Evolutionary conservation across 2,329 filamentous ascomycete genomes (phyloP).

Genomic region (Colletotrichum destructivum): DNA sequence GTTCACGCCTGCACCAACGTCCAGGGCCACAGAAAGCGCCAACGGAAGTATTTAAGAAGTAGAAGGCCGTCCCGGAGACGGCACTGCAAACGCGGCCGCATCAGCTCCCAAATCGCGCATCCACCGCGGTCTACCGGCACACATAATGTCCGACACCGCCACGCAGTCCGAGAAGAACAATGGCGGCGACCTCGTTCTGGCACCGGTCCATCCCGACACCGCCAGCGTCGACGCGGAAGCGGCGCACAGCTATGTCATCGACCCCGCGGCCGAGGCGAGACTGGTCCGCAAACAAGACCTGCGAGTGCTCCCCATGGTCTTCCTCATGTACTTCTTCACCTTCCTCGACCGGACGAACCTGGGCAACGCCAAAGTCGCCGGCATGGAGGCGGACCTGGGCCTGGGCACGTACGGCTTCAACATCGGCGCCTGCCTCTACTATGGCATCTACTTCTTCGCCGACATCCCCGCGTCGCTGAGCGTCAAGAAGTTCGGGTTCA

Average conservation of each 20-base stretch:
- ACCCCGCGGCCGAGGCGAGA: conserved; percentile 41
- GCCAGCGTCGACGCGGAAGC: conserved; percentile 41
- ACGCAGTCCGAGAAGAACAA: conserved; percentile 16
- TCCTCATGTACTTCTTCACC: conserved; percentile 68
- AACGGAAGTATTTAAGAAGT: neutral
- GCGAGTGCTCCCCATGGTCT: conserved; percentile 62
- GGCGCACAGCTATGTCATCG: conserved; percentile 42
- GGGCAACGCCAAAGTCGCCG: conserved; percentile 63
- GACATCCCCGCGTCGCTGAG: conserved; percentile 43
- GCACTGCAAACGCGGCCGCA: no score
- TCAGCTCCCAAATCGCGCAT: neutral
- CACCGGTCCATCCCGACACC: neutral
- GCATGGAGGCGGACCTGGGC: conserved; percentile 49
- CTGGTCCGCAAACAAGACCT: conserved; percentile 51
- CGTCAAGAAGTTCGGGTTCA: conserved; percentile 44
- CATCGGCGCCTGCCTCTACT: conserved; percentile 45
- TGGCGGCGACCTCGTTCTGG: neutral
- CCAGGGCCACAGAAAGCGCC: neutral
- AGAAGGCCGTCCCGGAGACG: neutral
- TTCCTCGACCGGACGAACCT: conserved; percentile 69
- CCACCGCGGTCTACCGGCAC: neutral
- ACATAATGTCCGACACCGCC: conserved; percentile 11
- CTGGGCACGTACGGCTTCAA: conserved; percentile 57
- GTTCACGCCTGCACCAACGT: neutral
- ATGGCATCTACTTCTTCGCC: conserved; percentile 45